Base-by-base conservation (phyloP, 371 early-diverging fungal species). In the Mucor piriformis region DNA sequence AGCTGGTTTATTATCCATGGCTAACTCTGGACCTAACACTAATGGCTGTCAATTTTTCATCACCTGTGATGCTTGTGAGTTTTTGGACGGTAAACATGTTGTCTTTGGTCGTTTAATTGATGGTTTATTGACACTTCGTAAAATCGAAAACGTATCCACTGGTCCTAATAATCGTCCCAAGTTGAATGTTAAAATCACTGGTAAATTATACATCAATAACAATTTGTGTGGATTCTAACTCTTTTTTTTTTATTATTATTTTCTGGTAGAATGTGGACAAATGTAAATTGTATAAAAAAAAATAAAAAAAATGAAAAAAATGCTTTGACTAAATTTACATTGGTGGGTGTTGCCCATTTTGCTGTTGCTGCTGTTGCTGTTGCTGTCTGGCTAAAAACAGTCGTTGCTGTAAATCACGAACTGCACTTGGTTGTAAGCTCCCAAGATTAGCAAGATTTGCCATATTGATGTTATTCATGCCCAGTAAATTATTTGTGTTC, bases 41-140 rank as follows among this genome's bases (percentile, higher is more conserved):
- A 99, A 99, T 59, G 97, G 97, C 34, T 95, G 95, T 63, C 94
- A 93, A 83, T 99, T 99, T 75, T 99, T 99, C 69, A 96, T 99
- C 63, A 97, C 97, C 0, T 92, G 95, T 57, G 90, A 84, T 46
- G 87, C 88, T 61, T 86, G 91, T 54, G 90, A 91, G 23, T 96
- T 91, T 70, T 79, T 99, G 66, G 95, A 97, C 68, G 93, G 92
- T 8, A 95, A 95, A 74, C 97, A 99, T 68, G 88, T 89, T 50
- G 93, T 93, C 1, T 92, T 93, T 83, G 95, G 97, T 37, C 83
- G 91, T 46, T 83, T 99, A 11, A 78, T 94, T 27, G 94, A 94
- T 70, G 97, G 96, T 24, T 73, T 93, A 33, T 75, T 95, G 68
- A 92, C 94, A 3, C 79, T 96, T 21, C 83, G 92, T 54, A 94